Conservation (phyloP, 192 early-diverging fungal species). For the Coemansia erecta region DNA sequence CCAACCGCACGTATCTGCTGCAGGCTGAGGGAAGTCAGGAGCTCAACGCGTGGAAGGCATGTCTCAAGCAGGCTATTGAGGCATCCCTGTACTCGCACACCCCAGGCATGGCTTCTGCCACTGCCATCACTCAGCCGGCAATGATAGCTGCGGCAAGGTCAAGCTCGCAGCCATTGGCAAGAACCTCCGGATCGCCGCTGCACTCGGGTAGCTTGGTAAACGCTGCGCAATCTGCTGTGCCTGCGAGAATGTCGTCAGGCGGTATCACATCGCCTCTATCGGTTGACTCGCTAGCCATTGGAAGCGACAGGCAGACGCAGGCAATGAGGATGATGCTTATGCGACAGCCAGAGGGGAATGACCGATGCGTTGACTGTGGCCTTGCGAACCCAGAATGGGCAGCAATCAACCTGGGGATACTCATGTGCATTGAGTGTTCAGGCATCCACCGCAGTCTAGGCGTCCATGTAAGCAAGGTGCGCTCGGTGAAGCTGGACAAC, state of each 20-base stretch:
- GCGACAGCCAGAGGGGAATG: constrained; percentile 40
- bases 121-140: not conserved
- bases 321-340: constrained; percentile 26
- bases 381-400: constrained; percentile 77
- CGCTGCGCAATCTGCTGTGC: constrained; percentile 14
- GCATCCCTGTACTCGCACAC: constrained; percentile 39
- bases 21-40: constrained; percentile 74
- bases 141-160: not conserved
- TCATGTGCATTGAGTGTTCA: constrained; percentile 87
- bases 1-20: constrained; percentile 67
- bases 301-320: constrained; percentile 8
- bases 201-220: not conserved
- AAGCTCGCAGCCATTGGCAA: constrained; percentile 13
- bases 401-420: constrained; percentile 73
- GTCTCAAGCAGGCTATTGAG: constrained; percentile 49
- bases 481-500: constrained; percentile 79
- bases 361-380: constrained; percentile 60
- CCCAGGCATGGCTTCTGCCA: not conserved
- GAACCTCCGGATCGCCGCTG: constrained; percentile 4
- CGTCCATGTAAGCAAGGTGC: constrained; percentile 83
- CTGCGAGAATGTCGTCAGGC: not conserved
- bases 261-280: not conserved
- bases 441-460: constrained; percentile 90
- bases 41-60: constrained; percentile 74
- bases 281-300: not conserved